Percentiles rank a stretch among this genome's conserved stretches.
phyloP scores from a whole-genome alignment of 164 flowering plant genomes.

The Vitis rupestris region DNA sequence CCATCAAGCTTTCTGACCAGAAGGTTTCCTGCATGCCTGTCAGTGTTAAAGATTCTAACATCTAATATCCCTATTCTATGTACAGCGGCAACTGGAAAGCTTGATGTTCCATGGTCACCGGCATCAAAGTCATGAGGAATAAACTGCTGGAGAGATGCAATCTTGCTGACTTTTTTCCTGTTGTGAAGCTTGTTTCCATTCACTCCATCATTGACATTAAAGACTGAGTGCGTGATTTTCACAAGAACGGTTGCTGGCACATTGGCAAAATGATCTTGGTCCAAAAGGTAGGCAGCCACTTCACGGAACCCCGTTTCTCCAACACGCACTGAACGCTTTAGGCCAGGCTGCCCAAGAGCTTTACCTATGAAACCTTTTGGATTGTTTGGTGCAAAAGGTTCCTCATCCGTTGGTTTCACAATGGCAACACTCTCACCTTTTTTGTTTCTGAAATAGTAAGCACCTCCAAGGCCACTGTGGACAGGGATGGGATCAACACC shows the following conservation, averaged over 20 bases:
- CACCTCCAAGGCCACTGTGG: slow-evolving; percentile 21
- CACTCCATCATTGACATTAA: slow-evolving; percentile 17
- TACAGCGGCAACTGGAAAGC: slow-evolving; percentile 19
- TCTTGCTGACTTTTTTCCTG: slow-evolving; percentile 17
- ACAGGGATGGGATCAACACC: slow-evolving; percentile 9
- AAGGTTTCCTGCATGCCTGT: slow-evolving; percentile 33
- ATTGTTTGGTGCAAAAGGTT: slow-evolving; percentile 26
- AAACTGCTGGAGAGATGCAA: slow-evolving; percentile 24
- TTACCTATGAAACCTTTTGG: slow-evolving; percentile 23
- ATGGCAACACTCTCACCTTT: slow-evolving; percentile 3
- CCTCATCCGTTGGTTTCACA: slow-evolving; percentile 19
- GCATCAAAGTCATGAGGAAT: slow-evolving; percentile 9
- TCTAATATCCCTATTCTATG: slow-evolving; percentile 28
- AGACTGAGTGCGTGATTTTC: slow-evolving; percentile 18
- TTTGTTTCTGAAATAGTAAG: slow-evolving; percentile 21
- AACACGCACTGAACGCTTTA: slow-evolving; percentile 23
- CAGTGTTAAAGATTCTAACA: slow-evolving; percentile 32
- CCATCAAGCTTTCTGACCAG: slow-evolving; percentile 25
- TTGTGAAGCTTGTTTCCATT: slow-evolving; percentile 10
- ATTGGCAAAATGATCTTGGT: slow-evolving; percentile 16
- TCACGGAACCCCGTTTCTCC: slow-evolving; percentile 25
- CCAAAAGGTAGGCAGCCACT: slow-evolving; percentile 24
- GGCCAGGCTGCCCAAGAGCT: slow-evolving; percentile 23
- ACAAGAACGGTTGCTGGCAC: slow-evolving; percentile 22
- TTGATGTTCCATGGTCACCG: slow-evolving; percentile 21